These are phyloP conservation scores for Phaeosphaeriaceae sp. DNA, from an alignment of 2,329 filamentous ascomycete species.

Conservation along the genomic window DNA sequence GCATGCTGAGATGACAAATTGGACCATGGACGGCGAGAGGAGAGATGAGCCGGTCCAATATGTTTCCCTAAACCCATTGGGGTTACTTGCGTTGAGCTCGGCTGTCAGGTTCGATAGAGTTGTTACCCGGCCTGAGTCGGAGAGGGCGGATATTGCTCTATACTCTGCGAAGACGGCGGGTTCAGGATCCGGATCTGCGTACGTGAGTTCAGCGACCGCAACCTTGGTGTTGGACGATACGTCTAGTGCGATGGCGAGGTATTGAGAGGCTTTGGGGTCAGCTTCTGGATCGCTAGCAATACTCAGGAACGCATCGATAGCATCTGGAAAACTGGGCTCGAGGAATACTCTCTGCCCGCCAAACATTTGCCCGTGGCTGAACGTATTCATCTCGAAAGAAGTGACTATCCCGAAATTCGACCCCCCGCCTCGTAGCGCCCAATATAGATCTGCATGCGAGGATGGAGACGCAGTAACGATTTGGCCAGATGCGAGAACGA, in stretches of 20 bases:
- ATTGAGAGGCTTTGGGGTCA: slow-evolving; percentile 24
- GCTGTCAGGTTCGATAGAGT: slow-evolving; percentile 21
- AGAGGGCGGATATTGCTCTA: slow-evolving; percentile 4
- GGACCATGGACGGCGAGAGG: slow-evolving; percentile 17
- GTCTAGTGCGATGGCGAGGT: not conserved
- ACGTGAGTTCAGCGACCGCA: slow-evolving; percentile 1
- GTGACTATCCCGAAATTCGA: slow-evolving; percentile 34
- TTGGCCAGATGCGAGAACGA: slow-evolving; percentile 16
- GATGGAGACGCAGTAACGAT: slow-evolving; percentile 11
- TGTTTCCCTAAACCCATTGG: slow-evolving; percentile 22
- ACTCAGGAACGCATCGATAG: slow-evolving; percentile 25
- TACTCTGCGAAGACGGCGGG: slow-evolving; percentile 3
- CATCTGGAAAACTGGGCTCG: slow-evolving; percentile 13
- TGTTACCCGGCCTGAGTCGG: slow-evolving; percentile 21
- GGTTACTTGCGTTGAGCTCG: slow-evolving; percentile 12
- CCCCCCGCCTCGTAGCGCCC: slow-evolving; percentile 40
- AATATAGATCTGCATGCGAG: slow-evolving; percentile 41
- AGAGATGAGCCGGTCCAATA: slow-evolving; percentile 34
- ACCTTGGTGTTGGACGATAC: not conserved
- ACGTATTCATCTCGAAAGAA: slow-evolving; percentile 19
- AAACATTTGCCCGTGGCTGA: slow-evolving; percentile 28
- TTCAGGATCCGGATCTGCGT: slow-evolving; percentile 1
- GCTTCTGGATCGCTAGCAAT: slow-evolving; percentile 18
- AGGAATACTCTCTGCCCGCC: slow-evolving; percentile 13
- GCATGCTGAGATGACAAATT: slow-evolving; percentile 20